Evolutionary conservation across 2,329 filamentous ascomycete species (phyloP), one percentile per base, ranked within the genome.

Genomic region (Cryphonectria nitschkei): DNA sequence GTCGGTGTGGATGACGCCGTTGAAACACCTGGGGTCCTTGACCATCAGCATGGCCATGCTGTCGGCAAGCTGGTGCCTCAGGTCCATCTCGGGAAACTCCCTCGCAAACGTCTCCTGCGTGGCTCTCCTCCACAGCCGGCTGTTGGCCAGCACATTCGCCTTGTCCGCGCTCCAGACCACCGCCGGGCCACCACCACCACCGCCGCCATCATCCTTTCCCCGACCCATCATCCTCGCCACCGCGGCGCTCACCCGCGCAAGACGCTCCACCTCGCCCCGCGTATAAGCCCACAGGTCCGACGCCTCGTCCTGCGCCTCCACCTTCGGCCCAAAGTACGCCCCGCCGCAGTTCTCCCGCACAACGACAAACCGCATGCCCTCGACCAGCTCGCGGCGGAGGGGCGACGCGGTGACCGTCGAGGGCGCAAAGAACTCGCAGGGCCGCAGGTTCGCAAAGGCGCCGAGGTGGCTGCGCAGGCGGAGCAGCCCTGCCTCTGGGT

Each of bases 71-170:
- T 86, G 84, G 72, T 85, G 82, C 16, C 77, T 76, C 29, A 86
- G 74, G 26, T 80, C 77, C 26, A 86, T 76, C 52, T 84, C 79
- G 0, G 82, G 80, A 46, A 84, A 84, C 69, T 84, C 83, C 14
- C 75, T 77, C 34, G 79, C 77, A 60, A 84, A 83, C 2, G 81
- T 74, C 5, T 83, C 78, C 16, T 78, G 76, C 0, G 82, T 83
- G 3, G 82, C 81, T 16, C 80, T 77, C 4, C 85, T 76, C 85
- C 85, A 87, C 4, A 87, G 81, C 2, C 85, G 78, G 4, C 82
- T 81, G 63, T 80, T 85, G 0, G 85, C 85, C 11, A 87, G 80
- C 13, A 87, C 85, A 71, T 87, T 87, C 58, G 84, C 84, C 76
- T 87, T 87, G 76, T 87, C 85, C 0, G 80, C 81, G 80, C 81